These are phyloP conservation scores for Penicillium flavigenum DNA, from an alignment of 495 filamentous ascomycete species.

Conservation along the genomic window DNA sequence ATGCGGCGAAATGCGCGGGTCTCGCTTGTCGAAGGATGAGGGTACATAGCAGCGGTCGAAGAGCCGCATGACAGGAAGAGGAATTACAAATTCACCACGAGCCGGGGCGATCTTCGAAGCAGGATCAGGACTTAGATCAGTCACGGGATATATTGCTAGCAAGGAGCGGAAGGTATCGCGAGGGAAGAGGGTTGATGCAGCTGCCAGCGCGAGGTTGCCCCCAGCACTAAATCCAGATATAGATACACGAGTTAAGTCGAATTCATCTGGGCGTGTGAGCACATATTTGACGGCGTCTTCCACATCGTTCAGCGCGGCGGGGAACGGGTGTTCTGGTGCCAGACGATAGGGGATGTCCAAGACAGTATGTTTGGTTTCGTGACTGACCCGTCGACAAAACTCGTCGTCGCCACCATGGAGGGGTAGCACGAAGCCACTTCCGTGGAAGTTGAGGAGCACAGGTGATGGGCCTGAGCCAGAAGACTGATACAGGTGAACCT, in stretches of 20 bases:
- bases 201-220: constrained; percentile 44
- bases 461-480: constrained; percentile 29
- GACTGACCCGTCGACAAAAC: constrained; percentile 41
- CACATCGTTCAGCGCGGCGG: constrained; percentile 71
- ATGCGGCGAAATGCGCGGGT: constrained; percentile 48
- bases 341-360: constrained; percentile 70
- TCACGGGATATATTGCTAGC: constrained; percentile 43
- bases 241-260: constrained; percentile 37
- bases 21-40: constrained; percentile 33
- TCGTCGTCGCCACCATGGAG: constrained; percentile 44
- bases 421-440: constrained; percentile 45
- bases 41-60: constrained; percentile 38
- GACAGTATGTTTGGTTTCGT: constrained; percentile 39
- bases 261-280: constrained; percentile 31
- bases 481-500: constrained; percentile 46
- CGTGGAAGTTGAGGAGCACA: constrained; percentile 47
- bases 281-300: constrained; percentile 44
- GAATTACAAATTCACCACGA: constrained; percentile 24
- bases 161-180: constrained; percentile 40
- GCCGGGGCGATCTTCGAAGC: constrained; percentile 30
- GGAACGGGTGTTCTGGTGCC: constrained; percentile 75
- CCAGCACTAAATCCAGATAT: constrained; percentile 50
- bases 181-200: constrained; percentile 39
- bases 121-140: constrained; percentile 33
- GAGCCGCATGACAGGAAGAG: constrained; percentile 26